Conservation (phyloP, 345 rosid genomes). For the Hevea brasiliensis region DNA sequence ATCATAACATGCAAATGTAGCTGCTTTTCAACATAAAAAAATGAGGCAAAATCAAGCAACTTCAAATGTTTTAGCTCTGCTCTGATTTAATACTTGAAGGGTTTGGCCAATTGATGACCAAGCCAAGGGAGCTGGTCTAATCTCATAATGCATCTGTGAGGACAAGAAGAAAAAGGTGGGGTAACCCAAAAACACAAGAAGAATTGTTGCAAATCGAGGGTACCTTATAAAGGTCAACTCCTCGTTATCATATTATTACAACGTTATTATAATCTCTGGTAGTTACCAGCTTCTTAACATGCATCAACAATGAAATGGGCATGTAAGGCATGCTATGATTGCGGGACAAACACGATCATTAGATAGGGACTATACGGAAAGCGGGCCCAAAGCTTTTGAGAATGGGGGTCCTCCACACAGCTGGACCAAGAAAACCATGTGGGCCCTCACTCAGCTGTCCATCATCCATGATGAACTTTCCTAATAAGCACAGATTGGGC, state of each 20-base stretch:
- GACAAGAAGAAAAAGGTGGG: not conserved
- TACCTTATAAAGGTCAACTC: constrained; percentile 17
- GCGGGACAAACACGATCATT: constrained; percentile 33
- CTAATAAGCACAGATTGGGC: not conserved
- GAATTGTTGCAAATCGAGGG: not conserved
- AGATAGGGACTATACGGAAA: constrained; percentile 16
- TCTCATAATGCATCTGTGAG: not conserved
- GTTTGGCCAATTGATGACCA: not conserved
- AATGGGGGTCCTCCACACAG: constrained; percentile 24
- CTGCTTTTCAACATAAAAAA: not conserved
- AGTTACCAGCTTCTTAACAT: constrained; percentile 5
- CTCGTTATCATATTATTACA: not conserved
- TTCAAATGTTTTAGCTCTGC: not conserved
- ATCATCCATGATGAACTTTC: constrained; percentile 18
- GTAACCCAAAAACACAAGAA: not conserved
- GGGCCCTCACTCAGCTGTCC: constrained; percentile 19
- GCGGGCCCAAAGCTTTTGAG: constrained; percentile 15
- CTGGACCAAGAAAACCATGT: constrained; percentile 35
- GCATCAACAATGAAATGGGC: constrained; percentile 13
- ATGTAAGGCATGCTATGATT: constrained; percentile 20
- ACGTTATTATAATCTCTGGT: not conserved
- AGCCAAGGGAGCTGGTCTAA: no score
- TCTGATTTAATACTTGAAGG: not conserved
- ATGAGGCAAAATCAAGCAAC: no score
- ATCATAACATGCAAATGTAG: not conserved